Conservation (phyloP, 129 eudicot species). For the Artemisia tridentata region DNA sequence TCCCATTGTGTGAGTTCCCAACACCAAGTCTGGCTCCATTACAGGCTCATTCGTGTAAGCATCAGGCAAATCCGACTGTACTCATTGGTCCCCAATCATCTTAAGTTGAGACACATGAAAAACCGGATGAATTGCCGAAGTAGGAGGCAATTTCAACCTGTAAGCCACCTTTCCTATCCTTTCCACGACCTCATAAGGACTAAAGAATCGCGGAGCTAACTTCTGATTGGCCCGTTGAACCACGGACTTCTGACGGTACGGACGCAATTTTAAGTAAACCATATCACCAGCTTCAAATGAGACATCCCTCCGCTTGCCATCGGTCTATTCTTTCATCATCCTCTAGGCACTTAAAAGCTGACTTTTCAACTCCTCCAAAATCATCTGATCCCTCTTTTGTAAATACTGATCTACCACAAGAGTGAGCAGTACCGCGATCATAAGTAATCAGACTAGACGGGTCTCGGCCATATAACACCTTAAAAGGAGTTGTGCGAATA, state of each 20-base stretch:
- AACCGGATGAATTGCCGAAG: background rate
- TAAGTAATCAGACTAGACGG: background rate
- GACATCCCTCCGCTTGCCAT: background rate
- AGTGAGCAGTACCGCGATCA: background rate
- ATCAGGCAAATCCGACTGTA: background rate
- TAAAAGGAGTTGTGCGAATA: background rate
- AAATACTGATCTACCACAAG: too few relatives aligned
- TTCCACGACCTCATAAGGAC: background rate
- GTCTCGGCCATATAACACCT: too few relatives aligned
- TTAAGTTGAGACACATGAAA: slow-evolving; percentile 1
- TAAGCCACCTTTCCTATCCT: background rate
- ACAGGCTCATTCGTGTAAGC: too few relatives aligned
- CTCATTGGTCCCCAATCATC: background rate
- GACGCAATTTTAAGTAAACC: background rate
- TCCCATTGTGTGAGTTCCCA: background rate
- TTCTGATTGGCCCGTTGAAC: background rate
- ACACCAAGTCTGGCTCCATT: background rate
- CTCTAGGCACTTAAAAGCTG: background rate
- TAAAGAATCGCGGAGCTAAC: background rate
- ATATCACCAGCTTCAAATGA: background rate
- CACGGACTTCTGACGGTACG: background rate
- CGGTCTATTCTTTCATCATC: background rate
- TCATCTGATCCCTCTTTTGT: background rate
- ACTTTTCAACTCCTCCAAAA: background rate
- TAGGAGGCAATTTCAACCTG: background rate